Percentiles rank a stretch among this genome's conserved stretches.
These are phyloP conservation scores for Barnettozyma californica DNA, from an alignment of 805 yeast species.

Conservation along the genomic window DNA sequence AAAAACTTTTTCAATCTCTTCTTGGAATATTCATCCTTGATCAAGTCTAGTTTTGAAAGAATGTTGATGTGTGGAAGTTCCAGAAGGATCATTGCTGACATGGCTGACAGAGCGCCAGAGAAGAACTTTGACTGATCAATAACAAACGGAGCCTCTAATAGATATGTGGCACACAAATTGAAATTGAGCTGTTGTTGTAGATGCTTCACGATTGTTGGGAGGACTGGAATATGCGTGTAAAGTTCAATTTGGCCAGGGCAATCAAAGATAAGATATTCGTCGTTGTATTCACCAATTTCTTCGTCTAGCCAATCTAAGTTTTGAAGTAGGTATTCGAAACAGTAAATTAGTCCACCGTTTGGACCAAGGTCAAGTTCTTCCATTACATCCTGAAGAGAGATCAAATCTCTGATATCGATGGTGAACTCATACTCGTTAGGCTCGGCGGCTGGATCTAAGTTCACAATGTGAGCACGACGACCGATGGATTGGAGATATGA, in stretches of 20 bases:
- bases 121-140: constrained; percentile 88
- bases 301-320: constrained; percentile 97
- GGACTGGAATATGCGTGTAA: constrained; percentile 89
- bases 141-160: constrained; percentile 91
- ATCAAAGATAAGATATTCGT: constrained; percentile 89
- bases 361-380: constrained; percentile 93
- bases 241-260: constrained; percentile 97
- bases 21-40: constrained; percentile 71
- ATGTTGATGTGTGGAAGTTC: constrained; percentile 95
- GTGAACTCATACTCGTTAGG: constrained; percentile 88
- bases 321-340: constrained; percentile 85
- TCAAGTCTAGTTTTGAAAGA: constrained; percentile 79
- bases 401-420: constrained; percentile 85
- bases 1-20: constrained; percentile 77
- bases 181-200: constrained; percentile 74
- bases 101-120: constrained; percentile 92
- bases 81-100: constrained; percentile 95
- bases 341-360: constrained; percentile 88
- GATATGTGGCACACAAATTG: constrained; percentile 85
- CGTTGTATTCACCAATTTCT: constrained; percentile 92
- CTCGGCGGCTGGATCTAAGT: constrained; percentile 96
- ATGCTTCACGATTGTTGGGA: constrained; percentile 86
- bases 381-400: constrained; percentile 90
- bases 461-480: constrained; percentile 89
- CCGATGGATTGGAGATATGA: constrained; percentile 87